Evolutionary conservation across 2,329 filamentous ascomycete species (phyloP).

Genomic region (Claviceps monticola): DNA sequence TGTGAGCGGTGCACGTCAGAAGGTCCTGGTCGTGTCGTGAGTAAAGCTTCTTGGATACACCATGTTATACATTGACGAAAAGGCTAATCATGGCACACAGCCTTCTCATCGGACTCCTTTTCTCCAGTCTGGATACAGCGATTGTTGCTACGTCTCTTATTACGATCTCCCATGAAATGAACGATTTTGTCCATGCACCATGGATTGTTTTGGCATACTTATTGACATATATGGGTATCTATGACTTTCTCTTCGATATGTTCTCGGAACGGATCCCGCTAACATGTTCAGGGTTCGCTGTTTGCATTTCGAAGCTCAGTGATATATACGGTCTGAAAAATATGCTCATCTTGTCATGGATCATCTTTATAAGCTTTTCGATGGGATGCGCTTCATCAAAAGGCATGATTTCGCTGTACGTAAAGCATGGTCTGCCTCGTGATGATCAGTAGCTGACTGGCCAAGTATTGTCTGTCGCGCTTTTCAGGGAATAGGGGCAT

Average conservation of each 20-base stretch:
- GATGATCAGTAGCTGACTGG: slow-evolving; percentile 9
- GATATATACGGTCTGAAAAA: slow-evolving; percentile 44
- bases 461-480: slow-evolving; percentile 42
- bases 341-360: slow-evolving; percentile 36
- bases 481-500: slow-evolving; percentile 46
- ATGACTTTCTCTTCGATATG: background rate
- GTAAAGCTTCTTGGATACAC: background rate
- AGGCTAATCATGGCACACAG: slow-evolving; percentile 15
- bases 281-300: slow-evolving; percentile 32
- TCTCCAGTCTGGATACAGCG: slow-evolving; percentile 43
- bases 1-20: slow-evolving; percentile 12
- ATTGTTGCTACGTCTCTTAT: slow-evolving; percentile 45
- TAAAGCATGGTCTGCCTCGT: background rate
- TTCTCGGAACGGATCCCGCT: slow-evolving; percentile 2
- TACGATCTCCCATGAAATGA: slow-evolving; percentile 38
- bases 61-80: background rate
- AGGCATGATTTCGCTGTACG: slow-evolving; percentile 38
- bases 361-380: slow-evolving; percentile 41
- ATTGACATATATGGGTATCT: slow-evolving; percentile 39
- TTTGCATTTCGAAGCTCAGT: slow-evolving; percentile 43
- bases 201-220: slow-evolving; percentile 45
- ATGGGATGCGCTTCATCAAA: slow-evolving; percentile 37
- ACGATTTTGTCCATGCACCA: slow-evolving; percentile 35
- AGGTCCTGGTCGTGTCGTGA: slow-evolving; percentile 23
- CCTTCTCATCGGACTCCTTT: slow-evolving; percentile 37